Percentiles rank a stretch among this genome's conserved stretches.
phyloP scores from a whole-genome alignment of 208 protist species.

The Borovskyia barvae region DNA sequence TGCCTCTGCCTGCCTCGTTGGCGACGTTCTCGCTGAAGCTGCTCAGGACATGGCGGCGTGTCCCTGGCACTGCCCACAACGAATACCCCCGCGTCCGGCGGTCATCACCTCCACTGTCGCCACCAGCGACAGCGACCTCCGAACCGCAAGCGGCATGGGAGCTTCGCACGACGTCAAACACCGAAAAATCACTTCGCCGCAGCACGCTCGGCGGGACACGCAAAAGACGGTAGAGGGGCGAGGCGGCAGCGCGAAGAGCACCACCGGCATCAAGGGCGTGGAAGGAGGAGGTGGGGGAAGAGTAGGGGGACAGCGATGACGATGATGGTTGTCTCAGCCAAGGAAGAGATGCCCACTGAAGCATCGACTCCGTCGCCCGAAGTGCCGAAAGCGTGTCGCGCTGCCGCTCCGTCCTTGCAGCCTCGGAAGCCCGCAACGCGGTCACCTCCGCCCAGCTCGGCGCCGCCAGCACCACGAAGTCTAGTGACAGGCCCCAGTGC shows the following conservation, averaged over 20 bases:
- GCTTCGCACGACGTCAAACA: conserved; percentile 4
- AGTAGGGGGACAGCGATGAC: not conserved
- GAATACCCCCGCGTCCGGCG: not conserved
- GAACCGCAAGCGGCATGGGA: not conserved
- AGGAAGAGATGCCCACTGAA: no score
- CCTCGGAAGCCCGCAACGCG: conserved; percentile 5
- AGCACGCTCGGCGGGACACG: conserved; percentile 14
- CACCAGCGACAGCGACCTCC: no score
- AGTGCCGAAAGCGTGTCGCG: conserved; percentile 3
- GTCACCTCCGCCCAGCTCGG: conserved; percentile 18
- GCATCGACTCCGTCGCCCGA: conserved; percentile 1
- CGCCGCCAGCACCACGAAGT: conserved; percentile 13
- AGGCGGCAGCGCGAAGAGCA: no score
- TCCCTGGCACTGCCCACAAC: no score
- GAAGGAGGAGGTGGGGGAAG: not conserved
- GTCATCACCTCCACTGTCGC: not conserved
- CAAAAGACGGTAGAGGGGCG: conserved; percentile 9
- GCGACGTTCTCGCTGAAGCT: no score
- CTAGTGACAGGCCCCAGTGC: conserved; percentile 3
- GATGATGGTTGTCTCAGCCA: not conserved
- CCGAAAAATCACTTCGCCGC: conserved; percentile 10
- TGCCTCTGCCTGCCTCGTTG: no score
- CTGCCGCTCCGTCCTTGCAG: not conserved
- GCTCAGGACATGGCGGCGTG: no score
- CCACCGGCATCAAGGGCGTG: no score